Conservation (phyloP, 768 basidiomycete genomes). For the Boletus pseudopeckii region DNA sequence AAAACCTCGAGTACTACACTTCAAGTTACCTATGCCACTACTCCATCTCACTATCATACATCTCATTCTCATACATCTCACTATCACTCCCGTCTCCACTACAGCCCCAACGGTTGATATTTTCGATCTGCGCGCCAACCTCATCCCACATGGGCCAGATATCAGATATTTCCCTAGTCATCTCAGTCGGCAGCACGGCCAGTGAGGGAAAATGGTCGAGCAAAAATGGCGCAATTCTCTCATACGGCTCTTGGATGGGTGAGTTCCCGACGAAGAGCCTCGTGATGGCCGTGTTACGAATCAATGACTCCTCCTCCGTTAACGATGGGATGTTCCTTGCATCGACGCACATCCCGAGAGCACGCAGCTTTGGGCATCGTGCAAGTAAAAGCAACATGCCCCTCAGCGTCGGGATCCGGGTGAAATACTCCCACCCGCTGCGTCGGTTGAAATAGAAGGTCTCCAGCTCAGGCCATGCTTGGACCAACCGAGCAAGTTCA, state of each 20-base stretch:
- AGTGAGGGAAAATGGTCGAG: conserved; percentile 4
- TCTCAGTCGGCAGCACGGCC: not conserved
- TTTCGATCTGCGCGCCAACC: not conserved
- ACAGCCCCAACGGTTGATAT: not conserved
- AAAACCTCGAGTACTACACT: not conserved
- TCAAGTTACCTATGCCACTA: no score
- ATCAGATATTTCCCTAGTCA: no score
- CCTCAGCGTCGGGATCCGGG: conserved; percentile 1
- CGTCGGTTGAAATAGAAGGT: not conserved
- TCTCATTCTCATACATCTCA: no score
- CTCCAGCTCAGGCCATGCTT: conserved; percentile 4
- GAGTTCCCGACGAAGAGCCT: not conserved
- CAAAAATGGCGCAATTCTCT: not conserved
- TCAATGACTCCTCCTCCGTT: not conserved
- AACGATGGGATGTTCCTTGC: not conserved
- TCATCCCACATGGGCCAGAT: no score
- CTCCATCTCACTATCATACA: no score
- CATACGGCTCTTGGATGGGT: not conserved
- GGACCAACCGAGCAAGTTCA: not conserved
- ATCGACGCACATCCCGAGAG: conserved; percentile 1
- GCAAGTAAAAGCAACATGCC: conserved; percentile 2
- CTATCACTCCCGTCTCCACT: not conserved
- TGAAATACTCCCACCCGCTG: not conserved
- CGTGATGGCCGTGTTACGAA: conserved; percentile 2
- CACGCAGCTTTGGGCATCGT: not conserved